Evolutionary conservation across 306 rosid species (phyloP).

Genomic region (Vicia faba): DNA sequence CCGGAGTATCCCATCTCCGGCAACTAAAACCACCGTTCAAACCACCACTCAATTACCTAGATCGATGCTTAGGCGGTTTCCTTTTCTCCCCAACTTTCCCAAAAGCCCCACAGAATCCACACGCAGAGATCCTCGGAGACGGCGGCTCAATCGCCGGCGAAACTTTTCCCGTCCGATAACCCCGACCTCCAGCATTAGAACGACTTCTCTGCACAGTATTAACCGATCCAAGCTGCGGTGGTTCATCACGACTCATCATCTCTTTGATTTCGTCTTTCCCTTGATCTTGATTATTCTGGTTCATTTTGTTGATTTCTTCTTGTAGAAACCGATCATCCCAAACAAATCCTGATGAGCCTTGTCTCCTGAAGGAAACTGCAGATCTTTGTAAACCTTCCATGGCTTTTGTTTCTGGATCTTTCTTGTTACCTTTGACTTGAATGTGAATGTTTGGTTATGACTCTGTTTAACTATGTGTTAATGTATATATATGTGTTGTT

Average conservation of each 20-base stretch:
- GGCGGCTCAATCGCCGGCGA: slow-evolving; percentile 79
- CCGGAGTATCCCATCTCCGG: slow-evolving; percentile 43
- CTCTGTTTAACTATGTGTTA: neutral
- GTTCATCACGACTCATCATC: neutral
- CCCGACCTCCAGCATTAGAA: slow-evolving; percentile 58
- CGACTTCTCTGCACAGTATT: slow-evolving; percentile 59
- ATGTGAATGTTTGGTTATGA: neutral
- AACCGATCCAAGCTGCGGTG: slow-evolving; percentile 37
- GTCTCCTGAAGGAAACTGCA: slow-evolving; percentile 71
- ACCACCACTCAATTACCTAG: slow-evolving; percentile 36
- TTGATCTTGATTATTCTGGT: slow-evolving; percentile 22
- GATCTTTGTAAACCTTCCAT: slow-evolving; percentile 95
- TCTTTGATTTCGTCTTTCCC: neutral
- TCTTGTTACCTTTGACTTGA: neutral
- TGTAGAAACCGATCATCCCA: slow-evolving; percentile 64
- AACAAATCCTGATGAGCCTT: slow-evolving; percentile 83
- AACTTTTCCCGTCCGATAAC: slow-evolving; percentile 62
- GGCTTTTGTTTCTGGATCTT: slow-evolving; percentile 1
- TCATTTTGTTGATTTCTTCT: slow-evolving; percentile 48
- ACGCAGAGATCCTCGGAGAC: slow-evolving; percentile 72
- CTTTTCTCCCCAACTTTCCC: slow-evolving; percentile 50
- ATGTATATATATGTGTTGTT: neutral
- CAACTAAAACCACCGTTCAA: slow-evolving; percentile 3
- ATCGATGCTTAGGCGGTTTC: slow-evolving; percentile 48
- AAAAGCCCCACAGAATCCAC: slow-evolving; percentile 68